A percentile compares a stretch with the other conserved stretches of the same genome.
These are phyloP conservation scores for Colletotrichum eleusines DNA, from an alignment of 2,329 filamentous ascomycete species.

Conservation along the genomic window DNA sequence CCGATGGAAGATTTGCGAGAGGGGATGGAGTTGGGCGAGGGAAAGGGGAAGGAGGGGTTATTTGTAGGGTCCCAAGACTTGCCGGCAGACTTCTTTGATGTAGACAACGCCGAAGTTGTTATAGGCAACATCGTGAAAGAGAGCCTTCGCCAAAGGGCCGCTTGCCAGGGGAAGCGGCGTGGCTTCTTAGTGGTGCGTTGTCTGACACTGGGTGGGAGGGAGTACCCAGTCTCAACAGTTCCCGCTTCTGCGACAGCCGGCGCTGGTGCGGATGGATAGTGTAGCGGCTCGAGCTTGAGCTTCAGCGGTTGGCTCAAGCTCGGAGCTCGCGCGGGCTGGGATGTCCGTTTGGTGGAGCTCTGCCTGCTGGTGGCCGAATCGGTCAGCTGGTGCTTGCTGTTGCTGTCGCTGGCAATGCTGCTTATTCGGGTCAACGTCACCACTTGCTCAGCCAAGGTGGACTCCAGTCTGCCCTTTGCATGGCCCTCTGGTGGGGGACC, in stretches of 20 bases:
- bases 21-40: conserved; percentile 74
- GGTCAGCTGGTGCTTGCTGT: conserved; percentile 18
- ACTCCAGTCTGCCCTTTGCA: not conserved
- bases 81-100: conserved; percentile 26
- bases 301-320: conserved; percentile 19
- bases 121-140: conserved; percentile 38
- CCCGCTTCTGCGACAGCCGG: not conserved
- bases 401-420: not conserved
- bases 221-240: conserved; percentile 21
- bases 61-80: conserved; percentile 33
- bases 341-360: conserved; percentile 29
- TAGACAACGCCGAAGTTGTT: conserved; percentile 19
- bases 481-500: conserved; percentile 25
- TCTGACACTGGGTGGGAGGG: conserved; percentile 23
- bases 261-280: conserved; percentile 4
- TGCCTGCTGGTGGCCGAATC: conserved; percentile 17
- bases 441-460: conserved; percentile 36
- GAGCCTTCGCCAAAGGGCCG: conserved; percentile 20
- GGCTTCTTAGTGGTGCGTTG: conserved; percentile 33
- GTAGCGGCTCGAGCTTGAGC: conserved; percentile 15
- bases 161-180: conserved; percentile 22
- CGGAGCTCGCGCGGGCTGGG: conserved; percentile 29
- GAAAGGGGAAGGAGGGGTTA: conserved; percentile 47
- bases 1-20: conserved; percentile 77
- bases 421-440: conserved; percentile 35